phyloP scores from a whole-genome alignment of 2,329 filamentous ascomycete species.

The Incumbomyces delicatus region DNA sequence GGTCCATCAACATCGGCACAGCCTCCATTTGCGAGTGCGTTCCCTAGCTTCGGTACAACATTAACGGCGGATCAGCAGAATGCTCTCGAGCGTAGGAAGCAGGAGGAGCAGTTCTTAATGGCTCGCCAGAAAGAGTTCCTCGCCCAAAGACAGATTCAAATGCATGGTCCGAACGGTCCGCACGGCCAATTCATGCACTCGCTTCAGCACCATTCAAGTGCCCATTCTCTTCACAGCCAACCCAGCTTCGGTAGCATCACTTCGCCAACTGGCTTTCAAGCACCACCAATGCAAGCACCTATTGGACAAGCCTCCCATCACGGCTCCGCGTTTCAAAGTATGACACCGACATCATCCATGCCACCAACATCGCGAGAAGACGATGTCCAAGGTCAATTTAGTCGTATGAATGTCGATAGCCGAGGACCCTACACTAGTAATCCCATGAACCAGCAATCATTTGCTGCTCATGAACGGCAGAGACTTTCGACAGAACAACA shows the following conservation, averaged over 20 bases:
- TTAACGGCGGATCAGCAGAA: conserved; percentile 97
- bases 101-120: conserved; percentile 96
- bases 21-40: conserved; percentile 84
- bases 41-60: conserved; percentile 93
- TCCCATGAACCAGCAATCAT: conserved; percentile 46
- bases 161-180: conserved; percentile 51
- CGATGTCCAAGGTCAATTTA: conserved; percentile 55
- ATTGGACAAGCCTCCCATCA: conserved; percentile 39
- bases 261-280: conserved; percentile 65
- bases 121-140: conserved; percentile 91
- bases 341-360: neutral
- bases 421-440: conserved; percentile 30
- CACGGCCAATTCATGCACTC: conserved; percentile 39
- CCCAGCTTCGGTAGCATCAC: conserved; percentile 92
- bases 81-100: conserved; percentile 87
- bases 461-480: conserved; percentile 33
- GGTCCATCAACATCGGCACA: conserved; percentile 55
- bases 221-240: conserved; percentile 92
- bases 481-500: conserved; percentile 10
- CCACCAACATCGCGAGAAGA: conserved; percentile 52
- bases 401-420: conserved; percentile 53
- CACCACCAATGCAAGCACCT: conserved; percentile 49
- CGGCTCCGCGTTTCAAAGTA: conserved; percentile 8
- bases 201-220: conserved; percentile 87
- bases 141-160: conserved; percentile 72